These are phyloP conservation scores for Glycyrrhiza uralensis DNA, from an alignment of 306 rosid genomes.

Conservation along the genomic window DNA sequence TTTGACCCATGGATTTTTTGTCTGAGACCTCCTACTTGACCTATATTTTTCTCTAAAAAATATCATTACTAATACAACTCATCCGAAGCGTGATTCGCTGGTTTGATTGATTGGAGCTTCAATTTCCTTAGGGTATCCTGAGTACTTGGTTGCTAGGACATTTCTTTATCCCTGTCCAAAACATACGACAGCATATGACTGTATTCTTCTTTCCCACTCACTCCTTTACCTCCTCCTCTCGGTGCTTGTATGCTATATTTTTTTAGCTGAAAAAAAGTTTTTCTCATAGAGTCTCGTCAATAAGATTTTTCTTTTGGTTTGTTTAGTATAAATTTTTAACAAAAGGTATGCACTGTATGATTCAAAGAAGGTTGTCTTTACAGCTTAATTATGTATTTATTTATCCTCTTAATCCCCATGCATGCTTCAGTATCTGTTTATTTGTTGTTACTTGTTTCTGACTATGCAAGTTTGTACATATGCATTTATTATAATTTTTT, in stretches of 20 bases:
- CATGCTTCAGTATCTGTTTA: background rate
- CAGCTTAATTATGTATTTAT: background rate
- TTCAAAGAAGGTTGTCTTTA: background rate
- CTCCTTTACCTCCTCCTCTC: background rate
- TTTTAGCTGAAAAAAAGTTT: background rate
- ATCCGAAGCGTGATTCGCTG: background rate
- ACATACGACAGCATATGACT: background rate
- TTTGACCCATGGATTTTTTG: background rate
- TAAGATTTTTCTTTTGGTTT: background rate
- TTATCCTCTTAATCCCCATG: conserved; percentile 1
- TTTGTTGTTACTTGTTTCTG: background rate
- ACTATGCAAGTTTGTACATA: background rate
- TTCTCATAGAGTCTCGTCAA: background rate
- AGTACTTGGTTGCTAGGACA: background rate
- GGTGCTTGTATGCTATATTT: background rate
- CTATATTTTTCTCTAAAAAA: background rate
- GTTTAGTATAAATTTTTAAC: background rate
- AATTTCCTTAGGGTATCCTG: background rate
- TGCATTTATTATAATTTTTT: background rate
- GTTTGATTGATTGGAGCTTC: background rate
- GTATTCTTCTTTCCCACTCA: background rate
- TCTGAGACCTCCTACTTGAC: background rate
- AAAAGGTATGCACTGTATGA: background rate
- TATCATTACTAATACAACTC: background rate
- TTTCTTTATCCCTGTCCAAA: background rate